phyloP scores from a whole-genome alignment of 345 rosid genomes.

The Sonneratia alba region DNA sequence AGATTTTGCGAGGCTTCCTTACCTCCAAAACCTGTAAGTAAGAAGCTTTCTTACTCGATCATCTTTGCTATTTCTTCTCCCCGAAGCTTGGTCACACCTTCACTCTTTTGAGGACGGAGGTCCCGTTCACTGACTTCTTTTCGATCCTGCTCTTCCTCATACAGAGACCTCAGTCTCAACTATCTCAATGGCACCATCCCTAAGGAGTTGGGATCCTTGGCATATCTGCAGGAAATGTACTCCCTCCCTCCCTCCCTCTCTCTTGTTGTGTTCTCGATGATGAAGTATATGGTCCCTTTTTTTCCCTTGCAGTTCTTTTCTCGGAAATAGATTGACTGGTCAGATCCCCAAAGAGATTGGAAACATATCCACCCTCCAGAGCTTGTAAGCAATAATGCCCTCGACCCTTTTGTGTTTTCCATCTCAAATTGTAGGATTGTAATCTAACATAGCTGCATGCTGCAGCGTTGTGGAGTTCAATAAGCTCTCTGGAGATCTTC shows the following conservation, averaged over 20 bases:
- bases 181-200: constrained; percentile 7
- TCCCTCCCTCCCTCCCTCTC: background rate
- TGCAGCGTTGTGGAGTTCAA: constrained; percentile 9
- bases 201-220: constrained; percentile 5
- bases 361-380: constrained; percentile 6
- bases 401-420: background rate
- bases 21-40: constrained; percentile 7
- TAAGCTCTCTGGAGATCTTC: constrained; percentile 8
- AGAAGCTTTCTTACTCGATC: background rate
- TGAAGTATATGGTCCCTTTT: background rate
- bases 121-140: background rate
- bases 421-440: background rate
- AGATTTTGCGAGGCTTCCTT: constrained; percentile 6
- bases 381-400: constrained; percentile 4
- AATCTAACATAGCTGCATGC: too few relatives aligned
- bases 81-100: too few relatives aligned
- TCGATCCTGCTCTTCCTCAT: background rate
- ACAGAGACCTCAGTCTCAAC: constrained; percentile 13
- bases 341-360: constrained; percentile 11
- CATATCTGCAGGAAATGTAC: constrained; percentile 8
- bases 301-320: background rate
- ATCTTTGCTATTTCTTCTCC: background rate
- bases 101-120: background rate
- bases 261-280: background rate
- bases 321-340: constrained; percentile 11